A percentile compares a stretch with the other conserved stretches of the same genome.
phyloP scores from a whole-genome alignment of 2,329 filamentous ascomycete genomes.

The Ophiostoma tasmaniense region DNA sequence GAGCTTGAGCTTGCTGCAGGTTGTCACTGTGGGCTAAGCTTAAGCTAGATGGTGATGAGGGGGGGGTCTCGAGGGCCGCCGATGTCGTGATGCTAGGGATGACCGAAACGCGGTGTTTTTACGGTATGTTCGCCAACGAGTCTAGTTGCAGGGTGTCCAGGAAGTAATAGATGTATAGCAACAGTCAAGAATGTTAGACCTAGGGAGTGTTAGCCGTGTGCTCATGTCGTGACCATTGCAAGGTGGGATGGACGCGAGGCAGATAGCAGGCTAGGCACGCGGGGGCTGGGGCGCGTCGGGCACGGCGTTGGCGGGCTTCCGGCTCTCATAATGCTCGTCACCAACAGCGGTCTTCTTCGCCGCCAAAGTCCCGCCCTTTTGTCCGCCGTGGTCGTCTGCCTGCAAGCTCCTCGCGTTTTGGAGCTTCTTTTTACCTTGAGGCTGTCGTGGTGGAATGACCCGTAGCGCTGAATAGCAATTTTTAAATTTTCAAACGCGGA shows the following conservation, averaged over 20 bases:
- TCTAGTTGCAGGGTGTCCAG: neutral
- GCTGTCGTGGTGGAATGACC: constrained; percentile 7
- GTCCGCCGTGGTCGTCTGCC: neutral
- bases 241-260: constrained; percentile 3
- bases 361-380: neutral
- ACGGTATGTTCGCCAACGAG: neutral
- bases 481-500: neutral
- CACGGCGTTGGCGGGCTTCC: neutral
- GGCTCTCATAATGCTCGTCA: neutral
- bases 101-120: neutral
- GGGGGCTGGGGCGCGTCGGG: neutral
- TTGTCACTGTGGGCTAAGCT: neutral
- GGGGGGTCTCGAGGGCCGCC: neutral
- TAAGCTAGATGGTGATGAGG: neutral
- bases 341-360: neutral
- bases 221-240: neutral
- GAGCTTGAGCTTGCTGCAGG: neutral
- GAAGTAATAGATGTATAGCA: neutral
- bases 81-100: neutral
- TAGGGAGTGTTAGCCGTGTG: neutral
- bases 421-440: constrained; percentile 7
- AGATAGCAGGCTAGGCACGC: neutral
- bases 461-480: constrained; percentile 4
- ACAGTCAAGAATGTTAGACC: neutral
- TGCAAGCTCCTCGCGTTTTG: neutral